Evolutionary conservation across 192 early-diverging fungal genomes (phyloP), one percentile per base, ranked within the genome.

Genomic region (Coemansia sp.): DNA sequence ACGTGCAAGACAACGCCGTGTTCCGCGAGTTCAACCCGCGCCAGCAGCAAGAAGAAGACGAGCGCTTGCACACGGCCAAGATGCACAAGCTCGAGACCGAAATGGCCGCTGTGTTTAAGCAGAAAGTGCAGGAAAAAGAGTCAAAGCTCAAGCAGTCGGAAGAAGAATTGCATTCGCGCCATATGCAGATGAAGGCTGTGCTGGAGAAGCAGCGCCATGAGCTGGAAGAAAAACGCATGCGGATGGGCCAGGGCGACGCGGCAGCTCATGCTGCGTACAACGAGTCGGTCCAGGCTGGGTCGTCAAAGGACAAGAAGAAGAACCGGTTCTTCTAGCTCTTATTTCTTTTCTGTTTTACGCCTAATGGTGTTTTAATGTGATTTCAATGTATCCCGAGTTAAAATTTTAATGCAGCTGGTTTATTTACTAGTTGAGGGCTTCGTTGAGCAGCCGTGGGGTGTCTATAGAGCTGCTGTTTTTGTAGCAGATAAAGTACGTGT

Each of bases 101-200:
- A 78, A 98, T 98, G 96, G 93, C 94, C 74, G 85, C 89, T 17
- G 96, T 98, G 53, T 98, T 98, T 86, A 89, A 93, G 71, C 91
- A 93, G 66, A 97, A 98, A 85, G 96, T 98, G 20, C 92, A 94
- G 64, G 96, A 98, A 82, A 97, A 97, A 85, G 95, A 98, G 76
- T 83, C 89, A 53, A 97, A 97, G 83, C 83, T 98, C 59, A 96
- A 94, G 81, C 92, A 95, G 73, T 90, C 88, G 15, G 96, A 98
- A 75, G 94, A 96, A 62, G 96, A 91, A 85, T 80, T 98, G 52
- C 91, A 95, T 77, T 91, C 94, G 31, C 91, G 94, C 54, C 94
- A 98, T 71, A 87, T 92, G 71, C 93, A 96, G 72, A 96, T 98
- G 95, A 97, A 96, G 87, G 87, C 92, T 23, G 89, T 91, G 40